Evolutionary conservation across 2,329 filamentous ascomycete genomes (phyloP).

Genomic region (Dactylonectria macrodidyma): DNA sequence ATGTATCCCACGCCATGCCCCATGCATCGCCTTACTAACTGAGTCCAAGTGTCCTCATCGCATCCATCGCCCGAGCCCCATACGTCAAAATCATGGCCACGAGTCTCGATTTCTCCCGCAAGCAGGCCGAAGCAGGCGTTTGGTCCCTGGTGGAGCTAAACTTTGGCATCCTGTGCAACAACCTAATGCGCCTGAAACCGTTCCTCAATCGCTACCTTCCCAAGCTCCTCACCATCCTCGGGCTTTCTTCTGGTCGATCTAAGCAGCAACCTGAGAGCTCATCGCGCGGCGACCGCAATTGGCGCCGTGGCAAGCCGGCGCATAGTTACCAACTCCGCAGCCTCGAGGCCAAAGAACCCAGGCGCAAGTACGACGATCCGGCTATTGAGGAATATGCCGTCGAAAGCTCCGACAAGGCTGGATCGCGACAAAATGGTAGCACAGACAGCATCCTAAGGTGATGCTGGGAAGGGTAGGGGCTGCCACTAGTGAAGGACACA

Average conservation of each 20-base stretch:
- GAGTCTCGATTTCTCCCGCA: slow-evolving; percentile 21
- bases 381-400: not conserved
- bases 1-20: not conserved
- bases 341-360: slow-evolving; percentile 6
- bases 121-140: slow-evolving; percentile 26
- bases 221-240: slow-evolving; percentile 12
- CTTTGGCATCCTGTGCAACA: slow-evolving; percentile 31
- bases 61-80: slow-evolving; percentile 24
- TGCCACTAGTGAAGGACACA: not conserved
- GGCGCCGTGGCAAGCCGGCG: slow-evolving; percentile 16
- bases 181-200: slow-evolving; percentile 27
- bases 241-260: slow-evolving; percentile 6
- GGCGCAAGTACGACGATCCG: slow-evolving; percentile 4
- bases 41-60: slow-evolving; percentile 18
- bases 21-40: not conserved
- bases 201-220: slow-evolving; percentile 28
- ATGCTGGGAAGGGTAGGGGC: not conserved
- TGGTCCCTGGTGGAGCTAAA: slow-evolving; percentile 31
- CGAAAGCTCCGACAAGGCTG: slow-evolving; percentile 11
- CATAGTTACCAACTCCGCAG: slow-evolving; percentile 23
- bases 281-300: not conserved
- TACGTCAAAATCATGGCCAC: slow-evolving; percentile 27
- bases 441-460: slow-evolving; percentile 25
- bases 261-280: slow-evolving; percentile 11
- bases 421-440: slow-evolving; percentile 21